Evolutionary conservation across 2,329 filamentous ascomycete genomes (phyloP).

Genomic region (Penicillium rolfsii): DNA sequence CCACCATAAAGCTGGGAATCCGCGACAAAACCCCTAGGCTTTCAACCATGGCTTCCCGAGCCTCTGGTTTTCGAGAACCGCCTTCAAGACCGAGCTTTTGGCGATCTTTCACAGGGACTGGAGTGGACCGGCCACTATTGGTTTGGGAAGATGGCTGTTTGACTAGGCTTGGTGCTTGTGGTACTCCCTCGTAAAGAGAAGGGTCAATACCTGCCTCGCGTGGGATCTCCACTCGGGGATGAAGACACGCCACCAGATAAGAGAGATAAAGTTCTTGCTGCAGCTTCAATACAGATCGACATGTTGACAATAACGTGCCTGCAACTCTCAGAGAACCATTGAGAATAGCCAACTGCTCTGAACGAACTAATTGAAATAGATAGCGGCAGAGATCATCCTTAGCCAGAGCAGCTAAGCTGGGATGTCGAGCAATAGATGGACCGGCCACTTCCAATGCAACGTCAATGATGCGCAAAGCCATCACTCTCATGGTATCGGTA

Average conservation of each 20-base stretch:
- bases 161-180: conserved; percentile 83
- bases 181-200: conserved; percentile 87
- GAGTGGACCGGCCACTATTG: conserved; percentile 81
- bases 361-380: conserved; percentile 92
- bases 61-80: conserved; percentile 87
- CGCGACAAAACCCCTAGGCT: conserved; percentile 88
- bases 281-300: conserved; percentile 84
- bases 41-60: conserved; percentile 97
- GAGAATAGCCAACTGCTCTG: conserved; percentile 92
- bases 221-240: conserved; percentile 92
- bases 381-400: conserved; percentile 93
- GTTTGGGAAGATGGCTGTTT: conserved; percentile 76
- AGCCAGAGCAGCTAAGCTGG: conserved; percentile 81
- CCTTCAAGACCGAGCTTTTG: conserved; percentile 92
- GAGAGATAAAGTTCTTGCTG: conserved; percentile 96
- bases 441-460: conserved; percentile 95
- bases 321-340: conserved; percentile 92
- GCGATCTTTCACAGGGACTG: conserved; percentile 87
- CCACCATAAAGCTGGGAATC: conserved; percentile 92
- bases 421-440: conserved; percentile 90
- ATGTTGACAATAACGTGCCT: conserved; percentile 87
- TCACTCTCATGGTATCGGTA: conserved; percentile 93
- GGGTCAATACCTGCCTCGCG: conserved; percentile 88
- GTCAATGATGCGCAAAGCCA: conserved; percentile 96
- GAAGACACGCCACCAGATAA: conserved; percentile 90